These are phyloP conservation scores for Prosopis cineraria DNA, from an alignment of 306 rosid genomes.

Conservation along the genomic window DNA sequence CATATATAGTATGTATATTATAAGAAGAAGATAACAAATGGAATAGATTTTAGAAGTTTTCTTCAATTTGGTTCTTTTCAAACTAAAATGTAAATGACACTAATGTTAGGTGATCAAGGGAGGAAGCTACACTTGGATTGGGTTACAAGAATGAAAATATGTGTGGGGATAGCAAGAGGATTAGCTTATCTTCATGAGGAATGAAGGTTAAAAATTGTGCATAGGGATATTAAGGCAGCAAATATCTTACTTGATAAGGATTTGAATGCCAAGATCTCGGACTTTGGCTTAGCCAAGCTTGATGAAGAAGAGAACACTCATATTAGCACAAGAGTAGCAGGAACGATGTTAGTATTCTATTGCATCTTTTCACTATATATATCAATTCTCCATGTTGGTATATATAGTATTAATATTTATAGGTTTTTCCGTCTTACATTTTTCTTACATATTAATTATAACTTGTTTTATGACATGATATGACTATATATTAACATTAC, in stretches of 20 bases:
- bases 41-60: too few relatives aligned
- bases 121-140: neutral
- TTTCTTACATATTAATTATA: too few relatives aligned
- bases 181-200: neutral
- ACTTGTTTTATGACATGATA: too few relatives aligned
- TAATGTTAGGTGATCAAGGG: neutral
- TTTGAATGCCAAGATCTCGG: neutral
- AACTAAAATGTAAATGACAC: neutral
- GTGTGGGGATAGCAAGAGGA: neutral
- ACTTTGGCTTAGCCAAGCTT: neutral
- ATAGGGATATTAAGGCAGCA: neutral
- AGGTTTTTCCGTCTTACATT: neutral
- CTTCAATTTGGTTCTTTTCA: too few relatives aligned
- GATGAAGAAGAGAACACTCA: neutral
- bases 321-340: neutral
- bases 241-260: neutral
- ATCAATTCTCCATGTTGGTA: neutral
- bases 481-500: too few relatives aligned
- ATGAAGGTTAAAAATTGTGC: neutral
- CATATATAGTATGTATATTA: too few relatives aligned
- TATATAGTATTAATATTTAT: too few relatives aligned
- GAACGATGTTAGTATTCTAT: neutral
- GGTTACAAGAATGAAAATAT: neutral
- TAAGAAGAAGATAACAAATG: too few relatives aligned
- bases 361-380: neutral